A percentile compares a stretch with the other conserved stretches of the same genome.
Conservation (phyloP, 768 basidiomycete genomes). For the Naganishia vaughanmartiniae region DNA sequence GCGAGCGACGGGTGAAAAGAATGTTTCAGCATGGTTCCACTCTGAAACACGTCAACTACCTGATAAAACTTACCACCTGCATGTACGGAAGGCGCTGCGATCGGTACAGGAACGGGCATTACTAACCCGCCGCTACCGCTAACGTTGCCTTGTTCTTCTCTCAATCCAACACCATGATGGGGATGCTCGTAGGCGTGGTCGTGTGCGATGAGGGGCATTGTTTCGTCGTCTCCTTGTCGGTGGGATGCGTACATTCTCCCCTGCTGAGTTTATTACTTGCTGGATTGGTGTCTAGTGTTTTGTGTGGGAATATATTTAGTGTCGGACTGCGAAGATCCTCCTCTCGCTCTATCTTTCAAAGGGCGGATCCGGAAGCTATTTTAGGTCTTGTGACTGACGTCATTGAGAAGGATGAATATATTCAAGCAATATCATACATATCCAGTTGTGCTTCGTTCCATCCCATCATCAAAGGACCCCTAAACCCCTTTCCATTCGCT, state of each 20-base stretch:
- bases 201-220: slow-evolving; percentile 10
- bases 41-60: neutral
- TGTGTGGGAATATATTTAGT: no score
- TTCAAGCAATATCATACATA: no score
- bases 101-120: slow-evolving; percentile 15
- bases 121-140: neutral
- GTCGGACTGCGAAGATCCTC: no score
- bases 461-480: no score
- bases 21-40: neutral
- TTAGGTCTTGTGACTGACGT: neutral
- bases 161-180: slow-evolving; percentile 5
- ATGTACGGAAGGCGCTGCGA: neutral
- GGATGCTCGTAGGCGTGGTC: slow-evolving; percentile 21
- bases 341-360: neutral
- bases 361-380: neutral
- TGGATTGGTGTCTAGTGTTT: no score
- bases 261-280: neutral
- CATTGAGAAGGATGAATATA: neutral
- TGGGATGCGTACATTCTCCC: neutral
- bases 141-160: neutral
- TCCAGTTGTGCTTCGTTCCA: no score
- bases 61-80: neutral
- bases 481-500: no score
- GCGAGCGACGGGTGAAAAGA: neutral
- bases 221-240: slow-evolving; percentile 2